These are phyloP conservation scores for Garcia nutans DNA, from an alignment of 345 rosid genomes.

Conservation along the genomic window DNA sequence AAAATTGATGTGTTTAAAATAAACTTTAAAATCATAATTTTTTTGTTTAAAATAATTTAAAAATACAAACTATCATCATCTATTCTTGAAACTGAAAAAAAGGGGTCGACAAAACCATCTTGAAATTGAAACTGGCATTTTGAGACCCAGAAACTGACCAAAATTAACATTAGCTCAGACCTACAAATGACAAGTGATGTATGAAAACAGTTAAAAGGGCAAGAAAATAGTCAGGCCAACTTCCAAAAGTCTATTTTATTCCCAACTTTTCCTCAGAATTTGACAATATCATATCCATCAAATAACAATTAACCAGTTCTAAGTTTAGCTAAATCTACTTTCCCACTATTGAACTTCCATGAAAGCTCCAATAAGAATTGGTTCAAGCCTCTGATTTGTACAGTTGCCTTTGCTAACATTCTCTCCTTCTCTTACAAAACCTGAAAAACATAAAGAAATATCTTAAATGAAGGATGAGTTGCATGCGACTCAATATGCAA, in stretches of 20 bases:
- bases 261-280: background rate
- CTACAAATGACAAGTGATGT: background rate
- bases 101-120: no score
- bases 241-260: background rate
- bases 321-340: background rate
- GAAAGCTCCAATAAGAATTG: conserved; percentile 11
- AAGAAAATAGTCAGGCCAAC: background rate
- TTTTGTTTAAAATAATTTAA: no score
- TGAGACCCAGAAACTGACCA: no score
- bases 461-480: background rate
- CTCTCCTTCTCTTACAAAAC: conserved; percentile 26
- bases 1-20: no score
- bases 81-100: no score
- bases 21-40: no score
- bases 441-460: conserved; percentile 12
- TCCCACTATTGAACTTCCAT: background rate
- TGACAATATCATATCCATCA: background rate
- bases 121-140: no score
- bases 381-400: conserved; percentile 39
- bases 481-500: background rate
- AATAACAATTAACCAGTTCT: background rate
- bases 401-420: conserved; percentile 24
- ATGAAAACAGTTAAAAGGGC: background rate
- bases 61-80: no score
- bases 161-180: no score